Evolutionary conservation across 1,284 basidiomycete genomes (phyloP).

Genomic region (Kwoniella shivajii): DNA sequence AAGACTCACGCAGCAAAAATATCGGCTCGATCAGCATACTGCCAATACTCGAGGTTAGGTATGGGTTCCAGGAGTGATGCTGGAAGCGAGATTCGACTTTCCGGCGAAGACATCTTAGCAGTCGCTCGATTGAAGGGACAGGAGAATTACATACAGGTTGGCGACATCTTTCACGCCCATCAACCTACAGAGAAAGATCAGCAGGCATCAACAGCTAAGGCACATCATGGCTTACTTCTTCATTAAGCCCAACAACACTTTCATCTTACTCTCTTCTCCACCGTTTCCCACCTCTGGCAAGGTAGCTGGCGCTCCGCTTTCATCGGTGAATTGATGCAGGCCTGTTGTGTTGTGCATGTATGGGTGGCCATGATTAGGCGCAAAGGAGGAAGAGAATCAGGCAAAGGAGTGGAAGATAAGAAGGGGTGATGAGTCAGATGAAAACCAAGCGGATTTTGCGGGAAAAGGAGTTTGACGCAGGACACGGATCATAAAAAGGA

Average conservation of each 20-base stretch:
- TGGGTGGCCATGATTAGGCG: neutral
- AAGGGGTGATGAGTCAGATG: neutral
- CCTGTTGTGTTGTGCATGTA: slow-evolving; percentile 17
- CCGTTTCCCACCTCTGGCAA: slow-evolving; percentile 72
- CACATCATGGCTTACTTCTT: slow-evolving; percentile 83
- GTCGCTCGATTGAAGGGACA: neutral
- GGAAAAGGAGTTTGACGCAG: neutral
- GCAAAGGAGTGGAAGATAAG: neutral
- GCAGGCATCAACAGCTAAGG: slow-evolving; percentile 57
- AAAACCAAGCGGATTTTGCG: neutral
- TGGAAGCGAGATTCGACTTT: slow-evolving; percentile 81
- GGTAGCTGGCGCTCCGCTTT: slow-evolving; percentile 58
- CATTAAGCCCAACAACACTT: slow-evolving; percentile 83
- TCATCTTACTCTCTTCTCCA: slow-evolving; percentile 84
- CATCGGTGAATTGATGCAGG: slow-evolving; percentile 46
- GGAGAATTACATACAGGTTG: slow-evolving; percentile 64
- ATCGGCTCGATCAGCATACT: slow-evolving; percentile 91
- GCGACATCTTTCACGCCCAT: slow-evolving; percentile 83
- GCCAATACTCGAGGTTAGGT: slow-evolving; percentile 94
- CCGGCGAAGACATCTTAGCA: neutral
- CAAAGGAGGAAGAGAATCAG: neutral
- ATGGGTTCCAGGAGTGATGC: slow-evolving; percentile 87
- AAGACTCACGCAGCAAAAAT: slow-evolving; percentile 79
- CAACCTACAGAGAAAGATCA: slow-evolving; percentile 27
- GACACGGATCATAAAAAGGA: too few species aligned